These are phyloP conservation scores for Rhizomucor miehei DNA, from an alignment of 371 early-diverging fungal species.

Conservation along the genomic window DNA sequence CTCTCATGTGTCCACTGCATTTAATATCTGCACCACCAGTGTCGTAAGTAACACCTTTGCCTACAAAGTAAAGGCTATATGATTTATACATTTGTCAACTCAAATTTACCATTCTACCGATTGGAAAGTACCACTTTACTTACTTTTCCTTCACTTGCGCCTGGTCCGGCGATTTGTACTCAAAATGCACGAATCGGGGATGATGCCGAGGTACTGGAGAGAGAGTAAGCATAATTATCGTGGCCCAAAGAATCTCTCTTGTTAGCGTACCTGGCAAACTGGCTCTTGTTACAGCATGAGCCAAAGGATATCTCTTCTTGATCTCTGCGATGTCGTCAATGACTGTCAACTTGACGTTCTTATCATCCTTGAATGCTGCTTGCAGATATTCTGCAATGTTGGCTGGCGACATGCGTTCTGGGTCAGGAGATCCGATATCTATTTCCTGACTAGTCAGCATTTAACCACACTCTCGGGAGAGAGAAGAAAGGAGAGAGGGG, in stretches of 20 bases:
- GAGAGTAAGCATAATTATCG: neutral
- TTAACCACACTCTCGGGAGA: too few relatives aligned
- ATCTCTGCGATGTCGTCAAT: slow-evolving; percentile 65
- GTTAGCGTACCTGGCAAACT: slow-evolving; percentile 53
- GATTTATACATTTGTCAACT: neutral
- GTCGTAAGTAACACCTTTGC: slow-evolving; percentile 91
- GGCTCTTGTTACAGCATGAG: slow-evolving; percentile 80
- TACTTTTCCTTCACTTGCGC: slow-evolving; percentile 80
- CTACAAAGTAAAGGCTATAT: slow-evolving; percentile 77
- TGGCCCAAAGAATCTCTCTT: neutral
- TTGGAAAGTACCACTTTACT: slow-evolving; percentile 12
- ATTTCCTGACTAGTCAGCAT: neutral
- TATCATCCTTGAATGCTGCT: slow-evolving; percentile 44
- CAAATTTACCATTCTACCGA: neutral
- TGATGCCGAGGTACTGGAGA: slow-evolving; percentile 62
- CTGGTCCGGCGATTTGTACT: slow-evolving; percentile 75
- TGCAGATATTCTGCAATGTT: slow-evolving; percentile 70
- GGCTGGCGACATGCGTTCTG: slow-evolving; percentile 86
- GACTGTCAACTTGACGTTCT: slow-evolving; percentile 60
- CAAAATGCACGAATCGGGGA: slow-evolving; percentile 79
- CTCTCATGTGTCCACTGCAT: slow-evolving; percentile 80
- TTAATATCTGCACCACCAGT: slow-evolving; percentile 91
- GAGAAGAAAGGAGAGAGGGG: too few relatives aligned
- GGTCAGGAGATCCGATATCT: slow-evolving; percentile 84
- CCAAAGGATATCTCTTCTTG: slow-evolving; percentile 79